Evolutionary conservation across 2,329 filamentous ascomycete species (phyloP), one percentile per base, ranked within the genome.

Genomic region (Cryphonectria parasitica): DNA sequence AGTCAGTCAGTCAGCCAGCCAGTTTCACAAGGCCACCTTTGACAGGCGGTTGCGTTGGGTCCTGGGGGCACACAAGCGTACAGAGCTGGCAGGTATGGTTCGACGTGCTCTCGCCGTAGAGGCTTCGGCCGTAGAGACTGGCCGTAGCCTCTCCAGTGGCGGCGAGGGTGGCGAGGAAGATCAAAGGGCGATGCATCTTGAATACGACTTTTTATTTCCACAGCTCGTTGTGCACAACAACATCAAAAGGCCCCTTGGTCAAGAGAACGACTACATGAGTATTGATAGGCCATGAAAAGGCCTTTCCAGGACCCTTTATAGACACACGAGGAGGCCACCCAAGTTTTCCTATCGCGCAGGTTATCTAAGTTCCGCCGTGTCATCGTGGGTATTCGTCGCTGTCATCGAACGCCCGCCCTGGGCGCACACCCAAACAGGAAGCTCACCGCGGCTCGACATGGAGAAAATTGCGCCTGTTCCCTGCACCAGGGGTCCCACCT

Each of bases 11-110:
- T n/a, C n/a, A n/a, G 28, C 36, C 34, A 3, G 22, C 45, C 34
- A 43, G 34, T 8, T n/a, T 17, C 41, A 64, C n/a, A 25, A 22
- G 13, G 13, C 10, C n/a, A 45, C 54, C 25, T 58, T 58, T 34
- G 54, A n/a, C n/a, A 17, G 10, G 22, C n/a, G 49, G 11, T 15
- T 43, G 43, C 52, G 28, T n/a, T 49, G n/a, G 45, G 7, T 11
- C 22, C 17, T 22, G 22, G 45, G 45, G 45, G 22, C 6, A 39
- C 17, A 28, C 13, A 25, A 7, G 69, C 77, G 56, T 76, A 86
- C 83, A 79, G 22, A 89, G 78, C 22, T 82, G 80, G 75, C 88
- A 90, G 15, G 86, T 88, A 77, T 90, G 87, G 77, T 90, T 89
- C 60, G 82, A 76, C 25, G 81, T 80, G 73, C 82, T 86, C 73